Conservation (phyloP, 1,284 basidiomycete genomes). For the Boletus sp. region DNA sequence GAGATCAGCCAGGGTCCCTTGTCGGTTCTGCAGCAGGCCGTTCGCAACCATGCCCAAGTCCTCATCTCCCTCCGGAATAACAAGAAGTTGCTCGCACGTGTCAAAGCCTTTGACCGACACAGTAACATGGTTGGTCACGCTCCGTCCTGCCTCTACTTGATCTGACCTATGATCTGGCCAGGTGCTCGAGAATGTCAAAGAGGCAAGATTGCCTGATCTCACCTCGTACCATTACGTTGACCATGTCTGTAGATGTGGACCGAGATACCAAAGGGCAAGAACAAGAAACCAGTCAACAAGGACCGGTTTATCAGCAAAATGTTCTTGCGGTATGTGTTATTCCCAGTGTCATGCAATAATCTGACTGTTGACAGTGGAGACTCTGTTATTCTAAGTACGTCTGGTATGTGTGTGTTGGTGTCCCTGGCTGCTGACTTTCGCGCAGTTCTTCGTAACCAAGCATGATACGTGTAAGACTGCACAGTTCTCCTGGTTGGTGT, state of each 20-base stretch:
- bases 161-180: conserved; percentile 32
- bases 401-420: conserved; percentile 7
- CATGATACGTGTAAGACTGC: conserved; percentile 36
- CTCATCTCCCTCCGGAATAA: conserved; percentile 97
- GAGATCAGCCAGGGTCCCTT: conserved; percentile 96
- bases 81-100: conserved; percentile 95
- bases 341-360: conserved; percentile 10
- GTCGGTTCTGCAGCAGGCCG: conserved; percentile 97
- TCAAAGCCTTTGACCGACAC: conserved; percentile 99
- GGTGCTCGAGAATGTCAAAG: conserved; percentile 96
- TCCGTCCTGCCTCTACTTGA: background rate
- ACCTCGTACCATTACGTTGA: conserved; percentile 6
- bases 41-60: conserved; percentile 96
- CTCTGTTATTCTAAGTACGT: conserved; percentile 90
- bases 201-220: conserved; percentile 49
- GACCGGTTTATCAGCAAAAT: conserved; percentile 99
- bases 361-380: conserved; percentile 61
- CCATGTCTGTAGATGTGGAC: conserved; percentile 86
- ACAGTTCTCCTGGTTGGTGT: background rate
- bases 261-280: conserved; percentile 95
- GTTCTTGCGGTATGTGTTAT: conserved; percentile 68
- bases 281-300: conserved; percentile 98
- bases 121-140: conserved; percentile 84
- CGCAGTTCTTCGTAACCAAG: conserved; percentile 82
- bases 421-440: conserved; percentile 15